These are phyloP conservation scores for Trametopsis cervina DNA, from an alignment of 768 basidiomycete genomes.

Conservation along the genomic window DNA sequence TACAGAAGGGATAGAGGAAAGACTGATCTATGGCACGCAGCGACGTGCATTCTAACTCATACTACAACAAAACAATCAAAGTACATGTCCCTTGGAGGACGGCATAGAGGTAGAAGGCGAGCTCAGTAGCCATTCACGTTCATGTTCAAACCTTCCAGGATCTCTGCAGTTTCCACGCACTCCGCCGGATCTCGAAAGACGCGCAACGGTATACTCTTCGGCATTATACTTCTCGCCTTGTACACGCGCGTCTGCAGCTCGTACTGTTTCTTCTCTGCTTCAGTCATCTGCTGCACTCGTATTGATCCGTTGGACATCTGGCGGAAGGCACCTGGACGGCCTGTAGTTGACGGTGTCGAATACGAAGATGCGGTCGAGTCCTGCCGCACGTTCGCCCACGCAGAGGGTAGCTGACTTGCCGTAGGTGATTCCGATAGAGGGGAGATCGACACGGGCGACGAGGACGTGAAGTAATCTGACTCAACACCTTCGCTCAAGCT, in stretches of 20 bases:
- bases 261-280: slow-evolving; percentile 46
- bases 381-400: background rate
- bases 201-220: slow-evolving; percentile 48
- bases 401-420: background rate
- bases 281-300: slow-evolving; percentile 27
- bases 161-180: slow-evolving; percentile 53
- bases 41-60: too few relatives aligned
- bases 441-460: slow-evolving; percentile 11
- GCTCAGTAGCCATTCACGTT: too few relatives aligned
- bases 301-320: slow-evolving; percentile 4
- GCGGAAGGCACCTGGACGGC: background rate
- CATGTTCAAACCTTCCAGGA: slow-evolving; percentile 20
- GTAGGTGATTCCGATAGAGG: slow-evolving; percentile 4
- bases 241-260: slow-evolving; percentile 62
- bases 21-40: too few relatives aligned
- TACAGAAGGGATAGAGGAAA: too few relatives aligned
- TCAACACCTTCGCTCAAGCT: slow-evolving; percentile 4
- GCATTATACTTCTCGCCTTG: slow-evolving; percentile 53
- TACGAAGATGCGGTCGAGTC: slow-evolving; percentile 6
- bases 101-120: too few relatives aligned
- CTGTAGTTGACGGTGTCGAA: background rate
- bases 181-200: slow-evolving; percentile 65
- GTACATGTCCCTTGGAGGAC: too few relatives aligned
- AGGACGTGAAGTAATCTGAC: slow-evolving; percentile 14
- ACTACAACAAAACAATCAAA: too few relatives aligned